phyloP scores from a whole-genome alignment of 768 basidiomycete genomes.

The Lentinula lateritia region DNA sequence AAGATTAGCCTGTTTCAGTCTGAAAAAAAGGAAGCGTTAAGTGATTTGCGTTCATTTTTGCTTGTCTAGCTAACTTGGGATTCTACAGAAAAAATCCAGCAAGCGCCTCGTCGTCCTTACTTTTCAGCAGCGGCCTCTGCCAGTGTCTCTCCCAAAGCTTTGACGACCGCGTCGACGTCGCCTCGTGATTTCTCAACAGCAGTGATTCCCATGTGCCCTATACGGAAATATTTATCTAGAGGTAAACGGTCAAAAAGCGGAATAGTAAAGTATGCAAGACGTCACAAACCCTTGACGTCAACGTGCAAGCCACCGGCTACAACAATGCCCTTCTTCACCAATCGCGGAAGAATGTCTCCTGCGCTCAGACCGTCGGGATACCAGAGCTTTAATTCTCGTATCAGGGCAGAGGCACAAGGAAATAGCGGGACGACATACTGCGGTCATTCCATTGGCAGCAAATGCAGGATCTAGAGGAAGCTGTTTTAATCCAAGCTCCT shows the following conservation, averaged over 20 bases:
- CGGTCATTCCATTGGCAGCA: conserved; percentile 94
- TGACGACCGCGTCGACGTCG: conserved; percentile 71
- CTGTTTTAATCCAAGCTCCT: conserved; percentile 65
- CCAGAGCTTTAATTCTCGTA: conserved; percentile 47
- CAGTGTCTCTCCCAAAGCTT: conserved; percentile 57
- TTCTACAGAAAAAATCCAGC: not conserved
- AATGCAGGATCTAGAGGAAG: conserved; percentile 57
- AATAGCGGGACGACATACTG: conserved; percentile 24
- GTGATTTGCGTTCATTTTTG: not conserved
- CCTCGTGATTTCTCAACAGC: conserved; percentile 64
- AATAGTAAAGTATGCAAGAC: not conserved
- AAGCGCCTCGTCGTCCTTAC: conserved; percentile 1
- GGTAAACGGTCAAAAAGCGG: conserved; percentile 2
- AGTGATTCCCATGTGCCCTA: conserved; percentile 93
- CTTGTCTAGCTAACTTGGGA: not conserved
- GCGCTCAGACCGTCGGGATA: conserved; percentile 79
- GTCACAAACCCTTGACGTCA: conserved; percentile 64
- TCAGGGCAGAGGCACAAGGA: not conserved
- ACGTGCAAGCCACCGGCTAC: conserved; percentile 87
- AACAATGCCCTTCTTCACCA: conserved; percentile 67
- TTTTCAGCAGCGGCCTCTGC: conserved; percentile 9
- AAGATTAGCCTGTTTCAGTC: not conserved
- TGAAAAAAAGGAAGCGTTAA: not conserved
- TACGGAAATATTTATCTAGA: conserved; percentile 84
- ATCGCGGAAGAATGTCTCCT: conserved; percentile 69